Evolutionary conservation across 2,329 filamentous ascomycete species (phyloP).

Genomic region (Fusarium nurragi): DNA sequence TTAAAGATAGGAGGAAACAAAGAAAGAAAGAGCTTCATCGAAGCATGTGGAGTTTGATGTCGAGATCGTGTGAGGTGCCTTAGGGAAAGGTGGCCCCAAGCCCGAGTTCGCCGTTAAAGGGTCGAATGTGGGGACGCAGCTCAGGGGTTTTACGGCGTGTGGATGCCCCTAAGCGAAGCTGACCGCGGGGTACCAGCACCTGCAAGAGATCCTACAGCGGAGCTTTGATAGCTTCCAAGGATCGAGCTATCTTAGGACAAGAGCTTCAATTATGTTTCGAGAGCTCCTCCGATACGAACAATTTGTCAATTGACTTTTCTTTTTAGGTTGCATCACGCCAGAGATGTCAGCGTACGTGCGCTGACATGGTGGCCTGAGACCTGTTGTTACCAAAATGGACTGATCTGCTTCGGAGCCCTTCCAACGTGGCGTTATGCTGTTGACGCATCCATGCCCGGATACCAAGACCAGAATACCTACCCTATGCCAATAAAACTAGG

Average conservation of each 20-base stretch:
- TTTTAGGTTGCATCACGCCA: background rate
- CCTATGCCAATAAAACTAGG: background rate
- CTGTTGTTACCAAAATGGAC: slow-evolving; percentile 7
- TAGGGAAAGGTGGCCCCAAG: slow-evolving; percentile 51
- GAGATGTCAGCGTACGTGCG: background rate
- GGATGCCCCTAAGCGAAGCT: slow-evolving; percentile 16
- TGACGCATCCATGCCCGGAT: slow-evolving; percentile 1
- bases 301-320: background rate
- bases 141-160: slow-evolving; percentile 33
- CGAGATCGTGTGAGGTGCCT: slow-evolving; percentile 44
- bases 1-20: slow-evolving; percentile 23
- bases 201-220: slow-evolving; percentile 10
- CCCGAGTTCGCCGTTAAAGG: slow-evolving; percentile 38
- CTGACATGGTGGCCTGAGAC: slow-evolving; percentile 4
- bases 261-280: background rate
- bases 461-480: background rate
- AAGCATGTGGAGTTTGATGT: slow-evolving; percentile 35
- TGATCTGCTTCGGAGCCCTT: background rate
- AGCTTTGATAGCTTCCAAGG: slow-evolving; percentile 8
- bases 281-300: background rate
- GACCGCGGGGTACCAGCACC: slow-evolving; percentile 41
- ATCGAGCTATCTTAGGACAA: background rate
- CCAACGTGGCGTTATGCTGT: slow-evolving; percentile 13
- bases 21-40: slow-evolving; percentile 34
- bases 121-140: slow-evolving; percentile 42